Evolutionary conservation across 2,329 filamentous ascomycete species (phyloP).

Genomic region (Biscogniauxia mediterranea): DNA sequence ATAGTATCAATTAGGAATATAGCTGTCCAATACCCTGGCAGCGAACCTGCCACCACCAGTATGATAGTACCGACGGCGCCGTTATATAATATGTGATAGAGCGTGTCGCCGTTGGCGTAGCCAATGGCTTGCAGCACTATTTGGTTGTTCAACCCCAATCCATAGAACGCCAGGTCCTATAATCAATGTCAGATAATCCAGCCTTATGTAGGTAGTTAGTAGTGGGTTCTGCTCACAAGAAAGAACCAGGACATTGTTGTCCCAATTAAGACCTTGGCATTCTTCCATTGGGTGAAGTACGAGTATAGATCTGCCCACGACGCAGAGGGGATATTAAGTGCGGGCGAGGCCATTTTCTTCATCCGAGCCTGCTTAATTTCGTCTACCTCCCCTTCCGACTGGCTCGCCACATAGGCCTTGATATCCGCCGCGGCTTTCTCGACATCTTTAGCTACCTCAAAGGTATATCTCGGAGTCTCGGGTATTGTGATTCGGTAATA

Average conservation of each 20-base stretch:
- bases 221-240: conserved; percentile 42
- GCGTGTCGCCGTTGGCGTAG: conserved; percentile 59
- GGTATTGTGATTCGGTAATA: conserved; percentile 85
- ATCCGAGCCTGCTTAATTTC: conserved; percentile 50
- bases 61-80: conserved; percentile 76
- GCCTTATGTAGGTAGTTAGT: neutral
- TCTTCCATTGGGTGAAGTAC: conserved; percentile 69
- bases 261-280: conserved; percentile 69
- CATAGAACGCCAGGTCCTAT: conserved; percentile 66
- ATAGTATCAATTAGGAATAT: conserved; percentile 71
- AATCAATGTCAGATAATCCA: conserved; percentile 10
- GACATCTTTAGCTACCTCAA: conserved; percentile 73
- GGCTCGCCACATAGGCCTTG: conserved; percentile 54
- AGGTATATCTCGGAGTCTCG: conserved; percentile 80
- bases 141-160: conserved; percentile 72
- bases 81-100: conserved; percentile 70
- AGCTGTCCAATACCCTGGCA: conserved; percentile 79
- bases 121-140: conserved; percentile 72
- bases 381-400: conserved; percentile 48
- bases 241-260: conserved; percentile 83
- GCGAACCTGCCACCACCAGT: conserved; percentile 70
- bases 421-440: conserved; percentile 74
- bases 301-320: conserved; percentile 65
- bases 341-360: conserved; percentile 49
- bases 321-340: conserved; percentile 64